Conservation (phyloP, 2,329 filamentous ascomycete genomes). For the Fusarium sp. region DNA sequence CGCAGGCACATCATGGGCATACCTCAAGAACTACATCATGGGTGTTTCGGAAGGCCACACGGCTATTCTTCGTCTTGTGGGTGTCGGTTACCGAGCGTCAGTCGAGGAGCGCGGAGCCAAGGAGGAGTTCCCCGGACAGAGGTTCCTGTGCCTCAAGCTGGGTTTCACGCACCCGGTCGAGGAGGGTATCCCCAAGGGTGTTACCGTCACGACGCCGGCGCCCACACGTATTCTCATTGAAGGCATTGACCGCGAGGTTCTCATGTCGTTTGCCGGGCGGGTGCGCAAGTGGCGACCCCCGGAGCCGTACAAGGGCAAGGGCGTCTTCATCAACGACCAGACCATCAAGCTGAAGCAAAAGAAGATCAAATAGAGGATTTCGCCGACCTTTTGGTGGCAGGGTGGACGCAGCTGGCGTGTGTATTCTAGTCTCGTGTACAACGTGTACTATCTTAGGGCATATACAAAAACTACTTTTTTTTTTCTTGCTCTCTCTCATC, state of each 20-base stretch:
- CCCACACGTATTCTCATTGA: slow-evolving; percentile 93
- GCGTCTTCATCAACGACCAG: slow-evolving; percentile 97
- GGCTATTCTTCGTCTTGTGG: slow-evolving; percentile 90
- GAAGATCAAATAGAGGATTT: slow-evolving; percentile 81
- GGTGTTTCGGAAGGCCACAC: slow-evolving; percentile 98
- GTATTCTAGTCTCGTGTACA: slow-evolving; percentile 48
- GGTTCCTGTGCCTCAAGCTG: slow-evolving; percentile 93
- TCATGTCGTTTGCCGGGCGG: slow-evolving; percentile 91
- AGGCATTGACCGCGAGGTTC: slow-evolving; percentile 84
- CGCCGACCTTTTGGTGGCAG: slow-evolving; percentile 20
- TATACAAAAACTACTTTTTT: slow-evolving; percentile 42
- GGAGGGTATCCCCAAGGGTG: slow-evolving; percentile 82
- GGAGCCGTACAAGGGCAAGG: slow-evolving; percentile 99
- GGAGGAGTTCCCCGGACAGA: slow-evolving; percentile 82
- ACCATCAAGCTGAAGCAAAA: slow-evolving; percentile 98
- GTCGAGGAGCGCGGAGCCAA: slow-evolving; percentile 82
- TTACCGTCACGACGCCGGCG: slow-evolving; percentile 88
- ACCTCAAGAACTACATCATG: slow-evolving; percentile 89
- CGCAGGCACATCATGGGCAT: slow-evolving; percentile 87
- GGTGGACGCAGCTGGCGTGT: slow-evolving; percentile 44
- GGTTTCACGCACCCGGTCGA: slow-evolving; percentile 97
- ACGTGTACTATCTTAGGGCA: slow-evolving; percentile 48
- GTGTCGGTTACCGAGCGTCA: slow-evolving; percentile 93
- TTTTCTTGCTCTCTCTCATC: slow-evolving; percentile 7
- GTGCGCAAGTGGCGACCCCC: slow-evolving; percentile 91